Base-by-base conservation (phyloP, 1,139 yeast species). In the Komagataea norvegica region DNA sequence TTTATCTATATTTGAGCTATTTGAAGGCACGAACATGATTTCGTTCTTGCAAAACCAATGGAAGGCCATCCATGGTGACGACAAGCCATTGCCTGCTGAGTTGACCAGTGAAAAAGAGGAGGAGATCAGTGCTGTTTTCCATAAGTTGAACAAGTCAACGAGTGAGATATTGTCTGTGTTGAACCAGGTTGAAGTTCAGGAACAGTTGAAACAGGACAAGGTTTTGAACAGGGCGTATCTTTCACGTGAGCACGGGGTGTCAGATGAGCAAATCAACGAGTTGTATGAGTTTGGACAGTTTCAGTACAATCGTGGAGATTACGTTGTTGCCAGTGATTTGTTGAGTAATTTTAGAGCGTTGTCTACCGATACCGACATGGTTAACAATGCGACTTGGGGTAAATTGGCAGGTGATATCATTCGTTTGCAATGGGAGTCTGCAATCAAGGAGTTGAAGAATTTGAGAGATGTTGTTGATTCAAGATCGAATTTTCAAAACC, bases 381-480 rank as follows among this genome's bases (percentile, higher is more conserved):
- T 70, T 42, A 56, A 70, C 34, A 71, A 74, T 40, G 78, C 81
- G 18, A 73, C 79, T n/a, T 76, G 81, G 79, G 81, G 81, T 52
- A 72, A 72, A 51, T 60, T 77, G 14, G 79, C 82, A 1, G 65
- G 75, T 29, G 79, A 74, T 47, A 73, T 77, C 44, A 62, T 75
- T 44, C 64, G 70, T 26, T 58, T 67, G 42, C 69, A 75, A 43
- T 71, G 75, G 73, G 67, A 62, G 21, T 67, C 67, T 31, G 74
- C 79, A 3, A 53, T 66, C 27, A 75, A 70, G 45, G 79, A 74
- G 54, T 58, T 76, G 39, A 60, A 60, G 42, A 71, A 70, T 53
- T 61, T 76, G 37, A 69, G 79, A 48, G 82, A 75, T 45, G 64
- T 72, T 39, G 67, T 75, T 27, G 83, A 77, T 52, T 67, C 72